Evolutionary conservation across 139 green algal species (phyloP).

Genomic region (Chlorella sp.): DNA sequence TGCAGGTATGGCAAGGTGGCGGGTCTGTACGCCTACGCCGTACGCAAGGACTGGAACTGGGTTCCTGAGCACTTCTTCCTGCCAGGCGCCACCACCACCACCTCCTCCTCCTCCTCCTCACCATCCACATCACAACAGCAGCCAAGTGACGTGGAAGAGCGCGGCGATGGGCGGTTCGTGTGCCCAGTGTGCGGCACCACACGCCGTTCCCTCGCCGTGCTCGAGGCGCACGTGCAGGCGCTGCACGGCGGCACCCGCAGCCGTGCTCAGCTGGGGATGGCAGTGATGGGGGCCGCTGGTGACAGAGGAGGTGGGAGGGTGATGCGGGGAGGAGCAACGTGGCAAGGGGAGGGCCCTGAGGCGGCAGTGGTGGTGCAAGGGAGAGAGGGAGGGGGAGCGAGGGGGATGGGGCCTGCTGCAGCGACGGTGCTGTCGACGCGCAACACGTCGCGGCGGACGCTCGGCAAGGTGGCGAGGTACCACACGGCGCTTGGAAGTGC

Average conservation of each 20-base stretch:
- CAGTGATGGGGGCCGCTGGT: background rate
- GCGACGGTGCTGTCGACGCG: background rate
- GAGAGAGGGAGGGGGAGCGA: background rate
- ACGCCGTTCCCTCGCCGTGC: background rate
- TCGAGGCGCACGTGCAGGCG: slow-evolving; percentile 1
- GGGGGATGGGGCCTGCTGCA: background rate
- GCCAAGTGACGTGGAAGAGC: background rate
- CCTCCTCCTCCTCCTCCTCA: too few species aligned
- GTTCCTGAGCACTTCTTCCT: slow-evolving; percentile 12
- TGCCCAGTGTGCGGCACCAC: slow-evolving; percentile 7
- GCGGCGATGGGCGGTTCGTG: background rate
- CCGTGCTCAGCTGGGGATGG: background rate
- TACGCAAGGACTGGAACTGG: slow-evolving; percentile 23
- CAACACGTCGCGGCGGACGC: slow-evolving; percentile 6
- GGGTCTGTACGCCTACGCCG: slow-evolving; percentile 17
- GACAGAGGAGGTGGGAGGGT: background rate
- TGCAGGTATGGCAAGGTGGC: slow-evolving; percentile 1
- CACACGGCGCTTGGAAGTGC: background rate
- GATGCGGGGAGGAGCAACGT: slow-evolving; percentile 1
- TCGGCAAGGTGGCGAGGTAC: slow-evolving; percentile 3
- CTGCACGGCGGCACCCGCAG: background rate
- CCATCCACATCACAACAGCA: background rate
- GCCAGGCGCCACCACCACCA: too few species aligned
- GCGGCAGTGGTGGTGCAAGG: background rate
- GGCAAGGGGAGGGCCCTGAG: background rate